phyloP scores from a whole-genome alignment of 345 rosid species.

The Conringia planisiliqua region DNA sequence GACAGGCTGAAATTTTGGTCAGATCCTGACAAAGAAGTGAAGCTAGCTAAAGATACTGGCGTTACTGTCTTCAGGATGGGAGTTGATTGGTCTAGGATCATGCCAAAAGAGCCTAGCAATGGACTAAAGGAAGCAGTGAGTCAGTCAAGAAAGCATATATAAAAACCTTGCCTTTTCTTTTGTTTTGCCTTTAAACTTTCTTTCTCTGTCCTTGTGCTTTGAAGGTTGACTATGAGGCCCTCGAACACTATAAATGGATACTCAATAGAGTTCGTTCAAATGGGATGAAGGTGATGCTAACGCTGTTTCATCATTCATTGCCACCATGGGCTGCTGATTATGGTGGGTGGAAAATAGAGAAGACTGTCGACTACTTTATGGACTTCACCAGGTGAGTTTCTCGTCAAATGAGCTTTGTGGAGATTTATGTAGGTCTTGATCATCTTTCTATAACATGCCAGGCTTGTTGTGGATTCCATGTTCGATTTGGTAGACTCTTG shows the following conservation, averaged over 20 bases:
- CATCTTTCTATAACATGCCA: constrained; percentile 35
- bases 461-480: constrained; percentile 82
- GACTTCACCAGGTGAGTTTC: constrained; percentile 70
- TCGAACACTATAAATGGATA: constrained; percentile 89
- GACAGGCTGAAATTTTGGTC: constrained; percentile 94
- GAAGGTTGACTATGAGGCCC: constrained; percentile 84
- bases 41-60: constrained; percentile 84
- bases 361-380: constrained; percentile 82
- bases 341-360: constrained; percentile 97
- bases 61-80: constrained; percentile 86
- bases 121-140: constrained; percentile 63
- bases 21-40: constrained; percentile 89
- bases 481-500: constrained; percentile 82
- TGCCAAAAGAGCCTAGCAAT: constrained; percentile 82
- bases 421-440: constrained; percentile 13
- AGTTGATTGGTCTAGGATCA: constrained; percentile 83
- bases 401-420: constrained; percentile 3
- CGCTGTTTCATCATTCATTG: constrained; percentile 90
- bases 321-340: constrained; percentile 98
- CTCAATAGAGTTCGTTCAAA: constrained; percentile 62
- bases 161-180: neutral
- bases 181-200: neutral
- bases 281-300: constrained; percentile 98
- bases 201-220: neutral
- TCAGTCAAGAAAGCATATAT: constrained; percentile 30